These are phyloP conservation scores for Elsinoe ampelina DNA, from an alignment of 2,329 filamentous ascomycete species.

Conservation along the genomic window DNA sequence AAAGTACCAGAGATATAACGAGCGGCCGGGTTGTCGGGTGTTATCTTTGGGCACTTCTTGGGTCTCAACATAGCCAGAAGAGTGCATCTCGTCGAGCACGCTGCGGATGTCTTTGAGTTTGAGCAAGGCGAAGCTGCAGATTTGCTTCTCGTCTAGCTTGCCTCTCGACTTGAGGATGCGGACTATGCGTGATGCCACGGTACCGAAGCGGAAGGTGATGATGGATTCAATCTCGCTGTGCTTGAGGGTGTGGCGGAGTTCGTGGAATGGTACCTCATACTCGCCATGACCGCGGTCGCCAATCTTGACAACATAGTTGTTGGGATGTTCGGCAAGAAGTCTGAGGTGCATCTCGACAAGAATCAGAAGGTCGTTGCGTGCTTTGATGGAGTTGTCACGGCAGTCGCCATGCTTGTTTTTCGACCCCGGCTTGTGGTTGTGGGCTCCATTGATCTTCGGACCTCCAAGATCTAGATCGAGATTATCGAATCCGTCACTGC, in stretches of 20 bases:
- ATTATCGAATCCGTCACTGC: constrained; percentile 2
- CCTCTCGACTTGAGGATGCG: constrained; percentile 79
- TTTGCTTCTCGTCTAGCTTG: constrained; percentile 87
- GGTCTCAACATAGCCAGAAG: constrained; percentile 76
- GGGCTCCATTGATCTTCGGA: constrained; percentile 15
- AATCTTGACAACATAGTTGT: constrained; percentile 59
- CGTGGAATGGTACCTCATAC: constrained; percentile 78
- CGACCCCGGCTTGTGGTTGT: constrained; percentile 15
- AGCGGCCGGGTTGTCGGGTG: constrained; percentile 69
- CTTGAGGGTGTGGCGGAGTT: constrained; percentile 59
- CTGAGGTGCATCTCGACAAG: constrained; percentile 65
- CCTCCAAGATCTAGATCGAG: constrained; percentile 28
- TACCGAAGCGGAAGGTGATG: constrained; percentile 67
- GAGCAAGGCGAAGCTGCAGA: constrained; percentile 72
- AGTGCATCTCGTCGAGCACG: constrained; percentile 76
- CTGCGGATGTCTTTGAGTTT: constrained; percentile 76
- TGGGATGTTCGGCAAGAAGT: constrained; percentile 59
- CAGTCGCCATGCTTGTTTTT: constrained; percentile 16
- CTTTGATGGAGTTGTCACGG: constrained; percentile 23
- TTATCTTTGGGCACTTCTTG: constrained; percentile 91
- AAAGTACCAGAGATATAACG: constrained; percentile 87
- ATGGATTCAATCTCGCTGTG: constrained; percentile 74
- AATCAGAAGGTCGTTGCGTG: constrained; percentile 38
- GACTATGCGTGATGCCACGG: constrained; percentile 68
- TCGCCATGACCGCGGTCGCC: constrained; percentile 55